A percentile compares a stretch with the other conserved stretches of the same genome.
phyloP scores from a whole-genome alignment of 2,329 filamentous ascomycete genomes.

The Pestalotiopsis sp. region DNA sequence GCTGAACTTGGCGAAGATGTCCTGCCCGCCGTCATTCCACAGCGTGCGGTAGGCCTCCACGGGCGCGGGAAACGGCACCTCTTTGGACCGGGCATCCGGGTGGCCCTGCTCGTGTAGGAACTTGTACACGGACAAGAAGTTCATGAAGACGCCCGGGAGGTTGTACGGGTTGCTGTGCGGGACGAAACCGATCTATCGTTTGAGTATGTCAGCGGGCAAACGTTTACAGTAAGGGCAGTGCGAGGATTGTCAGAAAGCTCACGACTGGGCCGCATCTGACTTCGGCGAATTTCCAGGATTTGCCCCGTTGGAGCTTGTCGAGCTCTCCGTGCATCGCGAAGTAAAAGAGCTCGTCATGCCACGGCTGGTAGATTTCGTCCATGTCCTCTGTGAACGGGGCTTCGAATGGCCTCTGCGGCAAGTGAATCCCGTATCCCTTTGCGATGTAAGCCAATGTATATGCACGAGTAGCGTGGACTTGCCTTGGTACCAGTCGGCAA shows the following conservation, averaged over 20 bases:
- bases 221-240: neutral
- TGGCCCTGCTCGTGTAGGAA: slow-evolving; percentile 7
- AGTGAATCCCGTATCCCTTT: slow-evolving; percentile 8
- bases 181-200: slow-evolving; percentile 3
- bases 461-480: neutral
- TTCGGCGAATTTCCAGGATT: slow-evolving; percentile 9
- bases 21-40: slow-evolving; percentile 8
- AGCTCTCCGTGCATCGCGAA: slow-evolving; percentile 10
- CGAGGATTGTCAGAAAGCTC: neutral
- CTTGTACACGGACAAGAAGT: slow-evolving; percentile 6
- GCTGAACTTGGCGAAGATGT: slow-evolving; percentile 7
- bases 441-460: neutral
- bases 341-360: slow-evolving; percentile 12
- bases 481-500: slow-evolving; percentile 4
- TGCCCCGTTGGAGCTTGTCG: slow-evolving; percentile 7
- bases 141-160: neutral
- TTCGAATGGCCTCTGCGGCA: slow-evolving; percentile 4
- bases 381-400: slow-evolving; percentile 10
- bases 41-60: neutral
- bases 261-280: slow-evolving; percentile 8
- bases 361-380: neutral
- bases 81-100: neutral
- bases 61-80: neutral
- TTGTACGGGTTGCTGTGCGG: slow-evolving; percentile 8
- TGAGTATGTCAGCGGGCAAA: neutral